phyloP scores from a whole-genome alignment of 352 stramenopile genomes.

The Phytophthora ohioensis region DNA sequence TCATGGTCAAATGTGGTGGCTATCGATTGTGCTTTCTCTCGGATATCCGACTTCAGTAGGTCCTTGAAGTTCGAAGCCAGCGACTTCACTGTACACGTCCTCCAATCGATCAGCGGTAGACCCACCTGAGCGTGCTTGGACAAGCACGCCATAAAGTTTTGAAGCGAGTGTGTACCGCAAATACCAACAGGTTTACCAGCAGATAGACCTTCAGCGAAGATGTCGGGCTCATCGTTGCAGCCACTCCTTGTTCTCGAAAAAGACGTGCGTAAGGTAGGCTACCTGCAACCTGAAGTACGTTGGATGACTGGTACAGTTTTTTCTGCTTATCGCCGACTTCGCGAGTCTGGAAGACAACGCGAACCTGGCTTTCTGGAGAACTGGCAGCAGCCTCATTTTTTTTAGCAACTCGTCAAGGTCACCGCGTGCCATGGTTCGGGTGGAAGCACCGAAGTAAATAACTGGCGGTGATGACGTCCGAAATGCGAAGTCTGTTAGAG shows the following conservation, averaged over 20 bases:
- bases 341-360: conserved; percentile 61
- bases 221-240: conserved; percentile 80
- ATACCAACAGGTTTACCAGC: conserved; percentile 86
- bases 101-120: conserved; percentile 65
- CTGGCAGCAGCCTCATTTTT: conserved; percentile 45
- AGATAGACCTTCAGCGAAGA: conserved; percentile 76
- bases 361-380: conserved; percentile 23
- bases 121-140: conserved; percentile 71
- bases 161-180: conserved; percentile 89
- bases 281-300: conserved; percentile 37
- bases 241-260: conserved; percentile 69
- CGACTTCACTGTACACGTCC: conserved; percentile 61
- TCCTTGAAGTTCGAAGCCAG: conserved; percentile 63
- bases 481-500: conserved; percentile 28
- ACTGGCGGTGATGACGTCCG: conserved; percentile 27
- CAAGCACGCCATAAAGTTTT: conserved; percentile 85
- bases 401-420: conserved; percentile 47
- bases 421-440: conserved; percentile 31
- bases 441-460: conserved; percentile 58
- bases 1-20: conserved; percentile 59
- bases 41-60: conserved; percentile 51
- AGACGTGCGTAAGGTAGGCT: conserved; percentile 80
- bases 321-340: conserved; percentile 26
- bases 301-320: conserved; percentile 18
- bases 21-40: conserved; percentile 49